Conservation (phyloP, 176 grass and related monocot genomes). For the Aechmea fasciata region DNA sequence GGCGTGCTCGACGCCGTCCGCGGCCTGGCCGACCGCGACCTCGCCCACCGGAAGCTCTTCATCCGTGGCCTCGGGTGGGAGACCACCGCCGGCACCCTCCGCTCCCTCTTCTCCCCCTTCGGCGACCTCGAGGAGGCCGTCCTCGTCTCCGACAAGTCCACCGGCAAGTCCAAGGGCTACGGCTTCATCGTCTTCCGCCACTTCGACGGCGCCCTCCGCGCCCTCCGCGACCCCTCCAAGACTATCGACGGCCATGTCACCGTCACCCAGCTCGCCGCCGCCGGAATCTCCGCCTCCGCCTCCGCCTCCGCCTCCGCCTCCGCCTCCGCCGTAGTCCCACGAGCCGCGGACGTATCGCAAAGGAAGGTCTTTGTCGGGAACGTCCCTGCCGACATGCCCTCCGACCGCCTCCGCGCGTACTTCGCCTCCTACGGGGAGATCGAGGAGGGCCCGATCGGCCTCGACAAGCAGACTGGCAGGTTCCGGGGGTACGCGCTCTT, state of each 20-base stretch:
- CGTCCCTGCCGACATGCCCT: slow-evolving; percentile 75
- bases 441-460: slow-evolving; percentile 85
- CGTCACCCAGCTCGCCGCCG: slow-evolving; percentile 76
- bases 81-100: slow-evolving; percentile 65
- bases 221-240: slow-evolving; percentile 86
- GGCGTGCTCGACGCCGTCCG: slow-evolving; percentile 60
- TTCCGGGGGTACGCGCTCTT: slow-evolving; percentile 85
- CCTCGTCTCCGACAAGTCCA: slow-evolving; percentile 75
- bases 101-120: slow-evolving; percentile 64
- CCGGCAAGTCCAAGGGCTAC: slow-evolving; percentile 78
- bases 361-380: slow-evolving; percentile 97
- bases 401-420: slow-evolving; percentile 61
- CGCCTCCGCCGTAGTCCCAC: slow-evolving; percentile 4
- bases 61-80: slow-evolving; percentile 83
- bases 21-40: slow-evolving; percentile 37
- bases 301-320: slow-evolving; percentile 12
- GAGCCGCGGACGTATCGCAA: slow-evolving; percentile 42
- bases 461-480: slow-evolving; percentile 88
- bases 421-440: slow-evolving; percentile 81
- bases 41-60: slow-evolving; percentile 84
- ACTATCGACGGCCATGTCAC: slow-evolving; percentile 89
- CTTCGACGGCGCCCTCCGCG: slow-evolving; percentile 65
- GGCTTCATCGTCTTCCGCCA: slow-evolving; percentile 59
- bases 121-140: slow-evolving; percentile 84
- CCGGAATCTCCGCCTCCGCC: slow-evolving; percentile 34